Conservation (phyloP, 2,329 filamentous ascomycete species). For the Dothistroma pini region DNA sequence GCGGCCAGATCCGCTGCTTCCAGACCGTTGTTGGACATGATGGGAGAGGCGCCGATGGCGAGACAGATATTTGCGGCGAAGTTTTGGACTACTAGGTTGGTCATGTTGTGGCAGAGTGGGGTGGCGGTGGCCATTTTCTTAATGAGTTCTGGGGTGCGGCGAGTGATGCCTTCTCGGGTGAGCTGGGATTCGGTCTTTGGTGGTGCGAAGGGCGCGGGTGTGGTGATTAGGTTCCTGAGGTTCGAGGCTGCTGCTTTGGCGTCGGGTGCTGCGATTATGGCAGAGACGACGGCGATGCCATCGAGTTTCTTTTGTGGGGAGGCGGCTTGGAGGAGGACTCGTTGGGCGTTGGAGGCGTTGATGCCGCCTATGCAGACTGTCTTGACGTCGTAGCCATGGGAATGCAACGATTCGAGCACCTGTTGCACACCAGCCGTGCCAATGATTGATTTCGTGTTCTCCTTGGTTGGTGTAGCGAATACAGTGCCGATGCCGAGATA, state of each 20-base stretch:
- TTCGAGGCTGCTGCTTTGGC: slow-evolving; percentile 60
- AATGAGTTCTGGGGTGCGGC: slow-evolving; percentile 41
- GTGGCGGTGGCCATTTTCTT: slow-evolving; percentile 58
- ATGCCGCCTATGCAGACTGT: slow-evolving; percentile 89
- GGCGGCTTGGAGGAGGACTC: slow-evolving; percentile 68
- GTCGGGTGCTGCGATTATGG: slow-evolving; percentile 70
- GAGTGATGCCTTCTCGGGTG: slow-evolving; percentile 28
- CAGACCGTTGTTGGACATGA: slow-evolving; percentile 85
- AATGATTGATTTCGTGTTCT: slow-evolving; percentile 78
- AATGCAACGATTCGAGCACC: slow-evolving; percentile 61
- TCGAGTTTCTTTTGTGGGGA: slow-evolving; percentile 60
- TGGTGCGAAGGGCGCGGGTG: slow-evolving; percentile 36
- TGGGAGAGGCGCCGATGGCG: slow-evolving; percentile 79
- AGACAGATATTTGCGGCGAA: slow-evolving; percentile 89
- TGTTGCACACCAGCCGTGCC: slow-evolving; percentile 66
- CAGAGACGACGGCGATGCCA: slow-evolving; percentile 85
- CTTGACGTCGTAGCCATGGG: slow-evolving; percentile 45
- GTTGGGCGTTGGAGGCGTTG: slow-evolving; percentile 69
- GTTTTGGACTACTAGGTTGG: slow-evolving; percentile 92
- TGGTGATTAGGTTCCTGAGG: slow-evolving; percentile 56
- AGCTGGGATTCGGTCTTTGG: slow-evolving; percentile 30
- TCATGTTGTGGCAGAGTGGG: slow-evolving; percentile 78
- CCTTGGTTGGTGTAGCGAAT: slow-evolving; percentile 82
- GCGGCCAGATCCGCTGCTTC: slow-evolving; percentile 78
- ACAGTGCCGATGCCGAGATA: slow-evolving; percentile 91